phyloP scores from a whole-genome alignment of 345 rosid genomes.

The Psidium friedrichsthalianum region DNA sequence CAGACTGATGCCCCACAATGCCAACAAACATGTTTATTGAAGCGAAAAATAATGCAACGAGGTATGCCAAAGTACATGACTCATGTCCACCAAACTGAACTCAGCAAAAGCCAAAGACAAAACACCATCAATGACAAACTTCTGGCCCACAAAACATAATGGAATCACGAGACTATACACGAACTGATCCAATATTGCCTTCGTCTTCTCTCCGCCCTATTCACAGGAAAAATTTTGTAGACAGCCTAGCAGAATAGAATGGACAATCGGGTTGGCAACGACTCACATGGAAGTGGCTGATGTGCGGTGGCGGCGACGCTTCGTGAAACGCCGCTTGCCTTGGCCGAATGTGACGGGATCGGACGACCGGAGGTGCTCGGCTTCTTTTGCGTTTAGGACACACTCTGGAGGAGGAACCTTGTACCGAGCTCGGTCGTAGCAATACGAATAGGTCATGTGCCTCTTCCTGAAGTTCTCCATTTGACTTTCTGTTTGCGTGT shows the following conservation, averaged over 20 bases:
- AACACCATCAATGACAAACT: not conserved
- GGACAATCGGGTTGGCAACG: not conserved
- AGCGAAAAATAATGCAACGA: not conserved
- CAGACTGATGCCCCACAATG: not conserved
- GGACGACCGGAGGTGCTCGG: constrained; percentile 39
- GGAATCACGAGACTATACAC: not conserved
- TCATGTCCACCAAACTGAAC: not conserved
- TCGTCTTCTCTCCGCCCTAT: not conserved
- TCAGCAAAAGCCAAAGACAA: not conserved
- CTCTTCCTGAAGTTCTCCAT: constrained; percentile 64
- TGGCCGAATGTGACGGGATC: constrained; percentile 81
- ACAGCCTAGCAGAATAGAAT: not conserved
- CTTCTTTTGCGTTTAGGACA: constrained; percentile 43
- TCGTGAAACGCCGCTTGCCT: constrained; percentile 31
- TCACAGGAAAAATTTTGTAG: not conserved
- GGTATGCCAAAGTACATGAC: not conserved
- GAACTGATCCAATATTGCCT: not conserved
- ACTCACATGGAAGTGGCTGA: not conserved
- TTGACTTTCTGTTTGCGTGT: constrained; percentile 27
- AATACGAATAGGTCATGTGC: constrained; percentile 85
- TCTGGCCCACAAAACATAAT: not conserved
- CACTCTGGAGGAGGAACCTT: constrained; percentile 59
- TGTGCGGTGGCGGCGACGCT: constrained; percentile 10
- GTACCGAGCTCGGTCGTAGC: constrained; percentile 82
- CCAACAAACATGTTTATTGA: not conserved